These are phyloP conservation scores for Xerophyta viscosa DNA, from an alignment of 106 monocot species.

Conservation along the genomic window DNA sequence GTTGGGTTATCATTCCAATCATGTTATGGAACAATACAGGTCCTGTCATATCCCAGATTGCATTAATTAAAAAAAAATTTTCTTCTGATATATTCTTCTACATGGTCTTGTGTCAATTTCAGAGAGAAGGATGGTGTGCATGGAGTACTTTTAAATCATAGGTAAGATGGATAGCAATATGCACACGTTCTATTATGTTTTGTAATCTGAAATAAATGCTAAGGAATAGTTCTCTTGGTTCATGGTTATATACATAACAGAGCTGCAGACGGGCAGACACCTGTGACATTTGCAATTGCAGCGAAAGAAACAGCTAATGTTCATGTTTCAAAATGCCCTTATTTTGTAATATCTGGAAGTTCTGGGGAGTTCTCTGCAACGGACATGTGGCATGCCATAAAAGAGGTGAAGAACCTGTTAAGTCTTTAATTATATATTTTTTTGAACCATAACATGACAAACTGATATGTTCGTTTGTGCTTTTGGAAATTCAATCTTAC, in stretches of 20 bases:
- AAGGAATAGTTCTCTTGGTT: background rate
- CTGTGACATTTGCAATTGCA: constrained; percentile 88
- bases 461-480: too few relatives aligned
- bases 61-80: too few relatives aligned
- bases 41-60: too few relatives aligned
- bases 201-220: too few relatives aligned
- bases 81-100: too few relatives aligned
- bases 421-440: too few relatives aligned
- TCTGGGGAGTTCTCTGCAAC: constrained; percentile 47
- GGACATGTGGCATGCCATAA: constrained; percentile 85
- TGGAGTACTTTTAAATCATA: constrained; percentile 87
- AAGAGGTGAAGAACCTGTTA: constrained; percentile 73
- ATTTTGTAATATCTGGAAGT: constrained; percentile 55
- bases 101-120: background rate
- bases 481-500: too few relatives aligned
- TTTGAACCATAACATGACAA: too few relatives aligned
- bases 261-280: constrained; percentile 57
- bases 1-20: constrained; percentile 78
- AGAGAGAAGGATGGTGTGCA: constrained; percentile 86
- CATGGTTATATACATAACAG: constrained; percentile 23
- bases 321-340: constrained; percentile 73
- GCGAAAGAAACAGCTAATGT: constrained; percentile 76
- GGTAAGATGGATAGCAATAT: too few relatives aligned
- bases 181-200: too few relatives aligned
- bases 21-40: constrained; percentile 46